Evolutionary conservation across 1,284 basidiomycete genomes (phyloP).

Genomic region (Taiwanofungus camphoratus): DNA sequence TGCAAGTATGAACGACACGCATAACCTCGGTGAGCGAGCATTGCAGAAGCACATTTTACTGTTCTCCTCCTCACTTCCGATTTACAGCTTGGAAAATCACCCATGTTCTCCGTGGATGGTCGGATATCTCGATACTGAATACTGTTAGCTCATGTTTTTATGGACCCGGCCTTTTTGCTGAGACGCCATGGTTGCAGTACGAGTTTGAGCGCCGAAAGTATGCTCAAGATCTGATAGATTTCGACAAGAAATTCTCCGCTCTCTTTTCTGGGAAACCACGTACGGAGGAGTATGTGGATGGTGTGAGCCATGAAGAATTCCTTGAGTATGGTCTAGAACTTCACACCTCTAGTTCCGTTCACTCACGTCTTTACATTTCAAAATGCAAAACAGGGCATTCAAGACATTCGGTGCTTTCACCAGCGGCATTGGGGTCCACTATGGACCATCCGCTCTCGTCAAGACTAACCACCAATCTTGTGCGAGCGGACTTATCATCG

Average conservation of each 20-base stretch:
- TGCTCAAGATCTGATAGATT: conserved; percentile 76
- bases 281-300: conserved; percentile 48
- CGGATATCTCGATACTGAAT: conserved; percentile 56
- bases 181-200: conserved; percentile 39
- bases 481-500: conserved; percentile 45
- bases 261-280: conserved; percentile 75
- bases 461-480: conserved; percentile 35
- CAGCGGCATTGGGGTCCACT: conserved; percentile 62
- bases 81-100: conserved; percentile 69
- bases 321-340: conserved; percentile 36
- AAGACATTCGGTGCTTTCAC: conserved; percentile 53
- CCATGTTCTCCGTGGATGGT: conserved; percentile 69
- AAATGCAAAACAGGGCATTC: conserved; percentile 50
- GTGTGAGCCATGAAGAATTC: conserved; percentile 65
- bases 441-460: conserved; percentile 48
- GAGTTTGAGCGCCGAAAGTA: conserved; percentile 69
- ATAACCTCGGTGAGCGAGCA: conserved; percentile 53
- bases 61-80: background rate
- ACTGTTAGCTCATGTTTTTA: conserved; percentile 44
- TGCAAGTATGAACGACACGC: conserved; percentile 78
- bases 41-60: background rate
- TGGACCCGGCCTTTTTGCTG: background rate
- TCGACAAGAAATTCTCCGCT: conserved; percentile 71
- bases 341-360: background rate
- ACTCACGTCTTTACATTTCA: background rate